Conservation (phyloP, 345 rosid genomes). For the Hibiscus tridactylites region DNA sequence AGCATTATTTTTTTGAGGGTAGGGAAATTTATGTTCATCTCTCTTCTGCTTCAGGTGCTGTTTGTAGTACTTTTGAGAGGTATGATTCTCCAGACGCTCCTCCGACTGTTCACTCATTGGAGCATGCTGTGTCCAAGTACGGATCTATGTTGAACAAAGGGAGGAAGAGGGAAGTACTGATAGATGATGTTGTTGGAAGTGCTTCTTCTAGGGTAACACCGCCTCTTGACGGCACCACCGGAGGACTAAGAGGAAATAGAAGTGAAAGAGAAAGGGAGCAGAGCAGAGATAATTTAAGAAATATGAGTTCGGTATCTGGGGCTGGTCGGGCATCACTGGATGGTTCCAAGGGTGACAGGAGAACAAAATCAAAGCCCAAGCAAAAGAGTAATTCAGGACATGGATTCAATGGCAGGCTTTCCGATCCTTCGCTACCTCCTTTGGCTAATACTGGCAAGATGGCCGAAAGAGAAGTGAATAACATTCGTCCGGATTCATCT, state of each 20-base stretch:
- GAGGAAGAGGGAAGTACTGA: slow-evolving; percentile 49
- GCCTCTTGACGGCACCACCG: slow-evolving; percentile 33
- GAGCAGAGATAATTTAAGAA: slow-evolving; percentile 26
- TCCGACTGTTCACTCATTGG: slow-evolving; percentile 10
- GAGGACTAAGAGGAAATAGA: slow-evolving; percentile 48
- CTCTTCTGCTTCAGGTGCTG: slow-evolving; percentile 46
- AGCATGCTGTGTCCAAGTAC: slow-evolving; percentile 11
- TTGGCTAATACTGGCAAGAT: slow-evolving; percentile 8
- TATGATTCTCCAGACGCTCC: slow-evolving; percentile 23
- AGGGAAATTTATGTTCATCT: neutral
- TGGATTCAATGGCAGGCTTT: slow-evolving; percentile 17
- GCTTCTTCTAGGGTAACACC: slow-evolving; percentile 62
- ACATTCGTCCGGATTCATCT: slow-evolving; percentile 4
- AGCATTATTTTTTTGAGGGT: neutral
- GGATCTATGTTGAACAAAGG: slow-evolving; percentile 17
- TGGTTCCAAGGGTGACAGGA: slow-evolving; percentile 18
- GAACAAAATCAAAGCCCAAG: slow-evolving; percentile 52
- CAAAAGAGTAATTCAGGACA: slow-evolving; percentile 40
- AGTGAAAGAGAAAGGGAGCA: slow-evolving; percentile 43
- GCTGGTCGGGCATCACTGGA: slow-evolving; percentile 21
- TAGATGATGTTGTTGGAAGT: slow-evolving; percentile 66
- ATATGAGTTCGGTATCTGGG: slow-evolving; percentile 16
- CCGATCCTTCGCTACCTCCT: slow-evolving; percentile 11
- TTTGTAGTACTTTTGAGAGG: slow-evolving; percentile 47
- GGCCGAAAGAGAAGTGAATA: neutral